These are phyloP conservation scores for Acer campestre DNA, from an alignment of 345 rosid genomes.

Conservation along the genomic window DNA sequence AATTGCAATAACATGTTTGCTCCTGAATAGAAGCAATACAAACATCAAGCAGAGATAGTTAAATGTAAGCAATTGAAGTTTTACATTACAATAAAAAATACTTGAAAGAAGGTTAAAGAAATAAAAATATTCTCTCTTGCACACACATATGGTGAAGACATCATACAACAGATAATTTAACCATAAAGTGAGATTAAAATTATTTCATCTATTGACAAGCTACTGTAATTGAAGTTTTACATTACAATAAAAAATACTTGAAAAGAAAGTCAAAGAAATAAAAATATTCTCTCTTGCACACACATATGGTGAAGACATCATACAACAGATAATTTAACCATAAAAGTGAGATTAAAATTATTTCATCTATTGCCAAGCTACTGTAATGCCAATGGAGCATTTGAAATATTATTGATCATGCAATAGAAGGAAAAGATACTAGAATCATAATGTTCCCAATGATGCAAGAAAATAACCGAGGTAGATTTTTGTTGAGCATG, in stretches of 20 bases:
- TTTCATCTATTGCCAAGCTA: slow-evolving; percentile 2
- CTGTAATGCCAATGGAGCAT: background rate
- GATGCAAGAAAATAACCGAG: background rate
- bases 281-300: background rate
- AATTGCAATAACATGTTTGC: slow-evolving; percentile 70
- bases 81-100: background rate
- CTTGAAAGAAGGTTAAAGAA: background rate
- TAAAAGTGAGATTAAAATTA: background rate
- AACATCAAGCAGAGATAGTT: slow-evolving; percentile 13
- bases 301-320: background rate
- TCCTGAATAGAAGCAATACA: slow-evolving; percentile 47
- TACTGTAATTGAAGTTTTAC: background rate
- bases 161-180: background rate
- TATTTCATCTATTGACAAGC: background rate
- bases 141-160: background rate
- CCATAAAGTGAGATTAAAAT: background rate
- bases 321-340: background rate
- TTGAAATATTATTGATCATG: background rate
- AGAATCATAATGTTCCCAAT: background rate
- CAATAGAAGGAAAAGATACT: background rate
- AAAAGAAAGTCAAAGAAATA: background rate
- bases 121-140: background rate
- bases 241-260: background rate
- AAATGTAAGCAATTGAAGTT: background rate
- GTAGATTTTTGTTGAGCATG: background rate